Base-by-base conservation (phyloP, 2,329 filamentous ascomycete genomes). In the Phoma herbarum region DNA sequence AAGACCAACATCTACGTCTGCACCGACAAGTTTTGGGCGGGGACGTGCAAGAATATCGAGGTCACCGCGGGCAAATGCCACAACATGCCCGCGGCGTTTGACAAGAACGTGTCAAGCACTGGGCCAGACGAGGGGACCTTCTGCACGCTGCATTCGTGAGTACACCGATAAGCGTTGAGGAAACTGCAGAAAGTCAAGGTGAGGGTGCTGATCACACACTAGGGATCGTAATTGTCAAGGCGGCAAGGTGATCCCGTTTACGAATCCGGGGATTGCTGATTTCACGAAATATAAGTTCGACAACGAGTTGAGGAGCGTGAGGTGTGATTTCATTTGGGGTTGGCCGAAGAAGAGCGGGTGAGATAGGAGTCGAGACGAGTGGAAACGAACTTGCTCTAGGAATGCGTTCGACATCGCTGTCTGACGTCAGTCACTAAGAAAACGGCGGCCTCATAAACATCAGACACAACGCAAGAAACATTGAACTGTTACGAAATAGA, bases 91-190 rank as follows among this genome's bases (percentile, higher is more conserved):
- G 25, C 45, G 8, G 37, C 37, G 9, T 69, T 49, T n/a, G 55
- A 59, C n/a, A 33, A 63, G 2, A 63, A 63, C 12, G 61, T 67
- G 10, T 67, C 64, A 3, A 67, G 65, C 16, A 50, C 63, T 10
- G 67, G 69, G 2, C 67, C 65, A 7, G 65, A 69, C 18, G 54
- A 68, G 2, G 66, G 63, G 9, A 65, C 64, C 4, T 70, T 70
- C 48, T 70, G 67, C 45, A 62, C 61, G 18, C 25, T 67, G 42
- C 69, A 64, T 45, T 63, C 65, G 65, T 70, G 55, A 33, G 67
- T 63, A 31, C 26, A 20, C 16, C 3, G 11, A 18, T n/a, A 7
- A 1, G 4, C 4, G 16, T n/a, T 11, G 14, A 28, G 2, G 10
- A 5, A 7, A 39, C 16, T 26, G 28, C n/a, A 23, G n/a, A 8